Conservation (phyloP, 139 green algal genomes). For the Chlamydomonas sphaeroides region DNA sequence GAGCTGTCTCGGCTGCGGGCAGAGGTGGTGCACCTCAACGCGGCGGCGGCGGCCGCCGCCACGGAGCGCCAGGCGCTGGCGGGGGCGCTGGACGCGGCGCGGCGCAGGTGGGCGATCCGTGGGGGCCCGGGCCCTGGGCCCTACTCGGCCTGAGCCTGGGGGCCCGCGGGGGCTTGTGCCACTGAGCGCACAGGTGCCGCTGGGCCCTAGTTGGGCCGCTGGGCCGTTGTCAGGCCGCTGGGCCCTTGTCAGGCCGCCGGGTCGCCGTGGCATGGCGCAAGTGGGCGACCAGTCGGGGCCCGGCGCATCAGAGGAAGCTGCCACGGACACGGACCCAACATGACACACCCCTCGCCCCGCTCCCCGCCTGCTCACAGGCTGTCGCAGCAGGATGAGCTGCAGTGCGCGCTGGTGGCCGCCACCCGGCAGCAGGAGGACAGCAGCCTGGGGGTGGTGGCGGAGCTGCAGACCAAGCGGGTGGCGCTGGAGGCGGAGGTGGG, state of each 20-base stretch:
- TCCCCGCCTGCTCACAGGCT: background rate
- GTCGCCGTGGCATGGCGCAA: too few species aligned
- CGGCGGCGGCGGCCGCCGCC: background rate
- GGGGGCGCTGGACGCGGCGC: constrained; percentile 27
- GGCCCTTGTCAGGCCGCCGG: too few species aligned
- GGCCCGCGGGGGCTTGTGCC: too few species aligned
- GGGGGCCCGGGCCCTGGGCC: too few species aligned
- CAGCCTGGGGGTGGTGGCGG: constrained; percentile 11
- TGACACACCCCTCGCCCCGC: background rate
- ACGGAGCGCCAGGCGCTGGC: background rate
- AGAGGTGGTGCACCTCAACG: constrained; percentile 29
- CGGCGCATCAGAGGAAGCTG: background rate
- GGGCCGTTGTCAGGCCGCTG: too few species aligned
- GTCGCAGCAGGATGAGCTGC: constrained; percentile 21
- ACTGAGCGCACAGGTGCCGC: too few species aligned
- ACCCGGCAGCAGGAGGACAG: constrained; percentile 25
- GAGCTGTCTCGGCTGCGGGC: constrained; percentile 33
- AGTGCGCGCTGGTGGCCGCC: background rate
- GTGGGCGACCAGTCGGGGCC: too few species aligned
- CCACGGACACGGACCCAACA: background rate
- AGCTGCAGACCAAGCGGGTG: constrained; percentile 14
- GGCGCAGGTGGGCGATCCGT: background rate
- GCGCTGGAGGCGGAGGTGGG: constrained; percentile 28
- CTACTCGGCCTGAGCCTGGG: too few species aligned
- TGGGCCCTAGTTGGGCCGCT: too few species aligned